Conservation (phyloP, 768 basidiomycete genomes). For the Trametes elegans region DNA sequence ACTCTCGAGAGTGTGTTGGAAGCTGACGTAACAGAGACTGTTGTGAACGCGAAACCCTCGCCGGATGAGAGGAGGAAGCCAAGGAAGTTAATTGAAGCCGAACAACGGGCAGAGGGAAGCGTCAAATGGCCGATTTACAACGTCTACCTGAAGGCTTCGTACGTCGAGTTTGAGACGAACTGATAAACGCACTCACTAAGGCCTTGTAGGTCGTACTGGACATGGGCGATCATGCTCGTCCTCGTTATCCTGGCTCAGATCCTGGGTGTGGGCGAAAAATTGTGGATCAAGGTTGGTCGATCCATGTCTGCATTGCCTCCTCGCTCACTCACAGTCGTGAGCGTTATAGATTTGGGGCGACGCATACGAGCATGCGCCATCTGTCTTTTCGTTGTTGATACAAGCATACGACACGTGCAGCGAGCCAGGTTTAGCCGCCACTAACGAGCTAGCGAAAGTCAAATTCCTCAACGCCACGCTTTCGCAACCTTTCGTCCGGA, state of each 20-base stretch:
- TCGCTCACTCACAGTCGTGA: background rate
- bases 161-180: slow-evolving; percentile 27
- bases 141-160: slow-evolving; percentile 72
- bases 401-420: slow-evolving; percentile 4
- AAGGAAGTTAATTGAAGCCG: slow-evolving; percentile 74
- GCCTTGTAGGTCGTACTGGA: slow-evolving; percentile 58
- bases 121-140: slow-evolving; percentile 74
- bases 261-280: slow-evolving; percentile 56
- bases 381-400: background rate
- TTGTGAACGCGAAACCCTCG: slow-evolving; percentile 28
- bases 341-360: slow-evolving; percentile 61
- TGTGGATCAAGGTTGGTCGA: slow-evolving; percentile 67
- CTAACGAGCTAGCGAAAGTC: slow-evolving; percentile 23
- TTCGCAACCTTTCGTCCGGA: background rate
- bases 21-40: slow-evolving; percentile 24
- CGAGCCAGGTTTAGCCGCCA: slow-evolving; percentile 27
- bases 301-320: background rate
- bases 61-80: slow-evolving; percentile 53
- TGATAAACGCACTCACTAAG: background rate
- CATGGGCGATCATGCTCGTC: slow-evolving; percentile 53
- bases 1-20: slow-evolving; percentile 29
- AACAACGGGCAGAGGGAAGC: slow-evolving; percentile 75
- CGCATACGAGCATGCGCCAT: slow-evolving; percentile 41
- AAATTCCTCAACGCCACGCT: slow-evolving; percentile 22
- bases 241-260: slow-evolving; percentile 47